Percentiles rank a stretch among this genome's conserved stretches.
Evolutionary conservation across 371 early-diverging fungal species (phyloP).

Genomic region (Mucor indicus): DNA sequence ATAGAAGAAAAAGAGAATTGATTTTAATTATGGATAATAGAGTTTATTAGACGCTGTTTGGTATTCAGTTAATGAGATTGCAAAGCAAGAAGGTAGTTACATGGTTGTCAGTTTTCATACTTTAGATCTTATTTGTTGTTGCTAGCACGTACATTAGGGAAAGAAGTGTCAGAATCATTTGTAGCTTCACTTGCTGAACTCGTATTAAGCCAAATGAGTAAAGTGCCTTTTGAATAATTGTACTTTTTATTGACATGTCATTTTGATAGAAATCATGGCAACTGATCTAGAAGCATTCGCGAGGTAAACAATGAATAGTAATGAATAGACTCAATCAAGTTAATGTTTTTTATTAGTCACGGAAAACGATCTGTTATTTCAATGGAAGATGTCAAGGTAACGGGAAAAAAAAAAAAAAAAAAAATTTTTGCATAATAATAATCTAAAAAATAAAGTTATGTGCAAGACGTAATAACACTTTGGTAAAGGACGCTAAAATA

Average conservation of each 20-base stretch:
- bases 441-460: slow-evolving; percentile 17
- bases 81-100: slow-evolving; percentile 10
- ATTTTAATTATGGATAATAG: slow-evolving; percentile 1
- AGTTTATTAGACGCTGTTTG: slow-evolving; percentile 9
- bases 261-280: slow-evolving; percentile 17
- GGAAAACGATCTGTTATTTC: slow-evolving; percentile 17
- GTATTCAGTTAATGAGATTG: slow-evolving; percentile 12
- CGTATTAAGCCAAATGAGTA: slow-evolving; percentile 16
- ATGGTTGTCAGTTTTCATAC: no score
- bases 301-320: slow-evolving; percentile 5
- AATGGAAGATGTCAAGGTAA: slow-evolving; percentile 29
- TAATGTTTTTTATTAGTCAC: slow-evolving; percentile 4
- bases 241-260: neutral
- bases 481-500: slow-evolving; percentile 9
- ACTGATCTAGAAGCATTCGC: slow-evolving; percentile 24
- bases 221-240: neutral
- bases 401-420: neutral
- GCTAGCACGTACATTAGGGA: slow-evolving; percentile 10
- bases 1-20: neutral
- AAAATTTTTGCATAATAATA: no score
- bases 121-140: no score
- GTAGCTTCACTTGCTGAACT: slow-evolving; percentile 16
- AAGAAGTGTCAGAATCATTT: slow-evolving; percentile 11
- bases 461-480: slow-evolving; percentile 19
- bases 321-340: neutral